phyloP scores from a whole-genome alignment of 352 stramenopile species.

The Phytophthora meadii region DNA sequence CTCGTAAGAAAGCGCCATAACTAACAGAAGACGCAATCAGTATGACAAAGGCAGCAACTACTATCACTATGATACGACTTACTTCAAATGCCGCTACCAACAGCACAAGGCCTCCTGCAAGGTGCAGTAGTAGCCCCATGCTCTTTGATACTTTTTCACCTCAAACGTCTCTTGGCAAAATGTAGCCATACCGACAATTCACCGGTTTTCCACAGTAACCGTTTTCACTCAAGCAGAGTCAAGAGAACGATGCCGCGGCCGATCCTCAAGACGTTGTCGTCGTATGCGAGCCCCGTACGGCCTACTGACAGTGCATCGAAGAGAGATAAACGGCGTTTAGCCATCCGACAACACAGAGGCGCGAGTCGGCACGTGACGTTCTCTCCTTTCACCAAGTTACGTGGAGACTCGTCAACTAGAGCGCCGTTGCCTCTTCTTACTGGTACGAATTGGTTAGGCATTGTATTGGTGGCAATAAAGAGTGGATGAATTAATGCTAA shows the following conservation, averaged over 20 bases:
- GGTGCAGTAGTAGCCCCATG: slow-evolving; percentile 25
- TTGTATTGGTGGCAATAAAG: too few relatives aligned
- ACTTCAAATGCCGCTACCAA: slow-evolving; percentile 31
- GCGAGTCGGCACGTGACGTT: slow-evolving; percentile 68
- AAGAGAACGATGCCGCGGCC: slow-evolving; percentile 42
- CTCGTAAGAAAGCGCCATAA: slow-evolving; percentile 30
- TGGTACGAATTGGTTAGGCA: slow-evolving; percentile 19
- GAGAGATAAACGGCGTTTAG: slow-evolving; percentile 16
- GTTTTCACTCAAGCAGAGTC: too few relatives aligned
- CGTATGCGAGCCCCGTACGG: slow-evolving; percentile 33
- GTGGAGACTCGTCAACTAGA: slow-evolving; percentile 22
- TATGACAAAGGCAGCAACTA: neutral
- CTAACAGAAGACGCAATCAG: slow-evolving; percentile 13
- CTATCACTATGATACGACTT: neutral
- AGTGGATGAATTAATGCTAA: neutral
- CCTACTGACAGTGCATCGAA: slow-evolving; percentile 23
- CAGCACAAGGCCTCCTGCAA: slow-evolving; percentile 19
- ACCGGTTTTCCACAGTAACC: neutral
- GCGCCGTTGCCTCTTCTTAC: slow-evolving; percentile 10
- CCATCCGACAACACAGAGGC: slow-evolving; percentile 38
- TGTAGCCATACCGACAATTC: slow-evolving; percentile 7
- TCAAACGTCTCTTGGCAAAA: slow-evolving; percentile 1
- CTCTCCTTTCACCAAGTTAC: slow-evolving; percentile 74
- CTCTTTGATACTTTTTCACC: slow-evolving; percentile 1
- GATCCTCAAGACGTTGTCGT: slow-evolving; percentile 70